Evolutionary conservation across 2,329 filamentous ascomycete genomes (phyloP).

Genomic region (Sporothrix schenckii): DNA sequence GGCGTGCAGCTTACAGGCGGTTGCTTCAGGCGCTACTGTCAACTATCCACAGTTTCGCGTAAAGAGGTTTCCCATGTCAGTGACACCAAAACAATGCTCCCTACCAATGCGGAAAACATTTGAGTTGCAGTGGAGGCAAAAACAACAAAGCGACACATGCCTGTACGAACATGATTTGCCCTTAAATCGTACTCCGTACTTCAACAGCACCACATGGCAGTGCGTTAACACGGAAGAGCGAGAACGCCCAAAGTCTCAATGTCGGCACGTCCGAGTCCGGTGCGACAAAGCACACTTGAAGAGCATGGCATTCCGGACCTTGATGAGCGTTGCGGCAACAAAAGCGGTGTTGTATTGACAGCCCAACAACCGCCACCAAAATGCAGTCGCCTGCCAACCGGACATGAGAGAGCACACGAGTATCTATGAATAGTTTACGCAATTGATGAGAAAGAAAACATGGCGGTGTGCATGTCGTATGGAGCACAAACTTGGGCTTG

Average conservation of each 20-base stretch:
- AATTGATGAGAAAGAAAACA: background rate
- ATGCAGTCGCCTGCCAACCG: background rate
- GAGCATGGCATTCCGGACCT: background rate
- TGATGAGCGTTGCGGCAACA: background rate
- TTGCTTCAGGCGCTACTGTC: background rate
- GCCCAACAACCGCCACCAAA: background rate
- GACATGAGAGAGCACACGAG: background rate
- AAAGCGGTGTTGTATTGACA: background rate
- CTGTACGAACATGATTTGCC: no score
- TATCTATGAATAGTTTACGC: background rate
- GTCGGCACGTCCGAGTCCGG: background rate
- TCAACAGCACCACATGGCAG: background rate
- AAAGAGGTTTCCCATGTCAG: slow-evolving; percentile 9
- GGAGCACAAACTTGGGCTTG: background rate
- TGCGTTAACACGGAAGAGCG: background rate
- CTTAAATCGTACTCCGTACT: background rate
- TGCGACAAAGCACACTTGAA: background rate
- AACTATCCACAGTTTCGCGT: slow-evolving; percentile 7
- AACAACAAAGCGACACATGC: background rate
- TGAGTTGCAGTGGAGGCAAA: background rate
- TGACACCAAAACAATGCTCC: background rate
- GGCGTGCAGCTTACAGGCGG: background rate
- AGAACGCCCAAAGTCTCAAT: background rate
- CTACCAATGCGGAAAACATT: no score
- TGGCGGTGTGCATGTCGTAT: background rate